A percentile compares a stretch with the other conserved stretches of the same genome.
Evolutionary conservation across 306 rosid species (phyloP).

Genomic region (Cucumis melo): DNA sequence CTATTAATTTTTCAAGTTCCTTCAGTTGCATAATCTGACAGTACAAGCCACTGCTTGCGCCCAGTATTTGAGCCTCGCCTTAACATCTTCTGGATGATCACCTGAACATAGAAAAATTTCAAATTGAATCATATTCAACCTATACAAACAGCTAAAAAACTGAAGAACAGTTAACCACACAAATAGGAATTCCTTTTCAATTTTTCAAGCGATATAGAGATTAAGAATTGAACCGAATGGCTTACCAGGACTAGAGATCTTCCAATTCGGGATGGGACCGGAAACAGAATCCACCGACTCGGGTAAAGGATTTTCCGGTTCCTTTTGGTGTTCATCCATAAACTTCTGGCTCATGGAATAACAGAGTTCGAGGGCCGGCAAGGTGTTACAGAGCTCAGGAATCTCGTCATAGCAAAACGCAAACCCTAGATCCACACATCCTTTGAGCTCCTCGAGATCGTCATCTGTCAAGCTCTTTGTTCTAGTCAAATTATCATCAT

Average conservation of each 20-base stretch:
- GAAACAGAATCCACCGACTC: conserved; percentile 18
- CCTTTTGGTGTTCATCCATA: conserved; percentile 36
- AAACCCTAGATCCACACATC: conserved; percentile 81
- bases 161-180: neutral
- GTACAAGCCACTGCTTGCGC: conserved; percentile 93
- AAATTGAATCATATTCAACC: neutral
- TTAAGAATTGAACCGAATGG: neutral
- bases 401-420: conserved; percentile 83
- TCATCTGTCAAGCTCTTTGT: conserved; percentile 73
- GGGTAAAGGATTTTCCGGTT: conserved; percentile 20
- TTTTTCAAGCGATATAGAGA: neutral
- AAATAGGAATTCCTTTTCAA: neutral
- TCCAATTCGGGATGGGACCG: conserved; percentile 56
- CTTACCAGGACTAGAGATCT: conserved; percentile 80
- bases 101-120: conserved; percentile 27
- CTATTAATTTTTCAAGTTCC: neutral
- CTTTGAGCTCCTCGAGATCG: conserved; percentile 72
- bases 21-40: conserved; percentile 56
- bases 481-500: conserved; percentile 42
- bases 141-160: neutral
- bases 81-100: conserved; percentile 85
- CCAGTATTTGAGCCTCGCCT: conserved; percentile 87
- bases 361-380: conserved; percentile 77
- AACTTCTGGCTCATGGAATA: conserved; percentile 71
- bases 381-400: conserved; percentile 73